Evolutionary conservation across 148 eudicot genomes (phyloP).

Genomic region (Oxyria digyna): DNA sequence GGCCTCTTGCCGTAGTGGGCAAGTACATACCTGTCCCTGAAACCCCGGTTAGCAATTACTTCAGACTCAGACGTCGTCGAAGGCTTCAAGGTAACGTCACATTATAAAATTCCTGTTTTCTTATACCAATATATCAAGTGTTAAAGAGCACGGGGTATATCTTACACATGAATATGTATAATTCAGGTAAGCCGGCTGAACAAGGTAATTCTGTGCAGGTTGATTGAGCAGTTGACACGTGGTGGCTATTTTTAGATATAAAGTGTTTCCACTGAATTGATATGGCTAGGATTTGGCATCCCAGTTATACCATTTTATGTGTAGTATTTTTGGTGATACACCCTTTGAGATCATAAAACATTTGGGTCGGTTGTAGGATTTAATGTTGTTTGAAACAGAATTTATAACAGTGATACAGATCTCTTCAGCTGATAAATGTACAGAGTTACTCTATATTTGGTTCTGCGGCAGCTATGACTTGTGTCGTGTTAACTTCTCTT

Average conservation of each 20-base stretch:
- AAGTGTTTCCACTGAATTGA: neutral
- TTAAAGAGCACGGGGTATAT: neutral
- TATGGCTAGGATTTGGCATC: neutral
- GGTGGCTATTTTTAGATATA: neutral
- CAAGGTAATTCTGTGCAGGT: neutral
- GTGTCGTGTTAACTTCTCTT: too few relatives aligned
- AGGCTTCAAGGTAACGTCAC: slow-evolving; percentile 14
- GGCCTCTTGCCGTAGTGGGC: slow-evolving; percentile 85
- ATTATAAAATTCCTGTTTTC: neutral
- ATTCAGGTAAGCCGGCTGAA: neutral
- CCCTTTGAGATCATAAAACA: neutral
- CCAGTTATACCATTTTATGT: neutral
- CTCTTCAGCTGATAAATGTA: neutral
- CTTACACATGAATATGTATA: neutral
- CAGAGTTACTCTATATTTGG: neutral
- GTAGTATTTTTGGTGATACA: neutral
- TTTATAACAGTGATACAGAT: neutral
- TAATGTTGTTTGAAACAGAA: neutral
- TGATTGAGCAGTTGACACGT: neutral
- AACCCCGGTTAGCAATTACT: slow-evolving; percentile 44
- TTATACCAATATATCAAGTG: neutral
- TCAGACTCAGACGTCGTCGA: slow-evolving; percentile 18
- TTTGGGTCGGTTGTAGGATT: neutral
- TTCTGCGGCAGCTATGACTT: too few relatives aligned
- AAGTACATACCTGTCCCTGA: slow-evolving; percentile 66